Base-by-base conservation (phyloP, 2,329 filamentous ascomycete genomes). In the Sporothrix schenckii region DNA sequence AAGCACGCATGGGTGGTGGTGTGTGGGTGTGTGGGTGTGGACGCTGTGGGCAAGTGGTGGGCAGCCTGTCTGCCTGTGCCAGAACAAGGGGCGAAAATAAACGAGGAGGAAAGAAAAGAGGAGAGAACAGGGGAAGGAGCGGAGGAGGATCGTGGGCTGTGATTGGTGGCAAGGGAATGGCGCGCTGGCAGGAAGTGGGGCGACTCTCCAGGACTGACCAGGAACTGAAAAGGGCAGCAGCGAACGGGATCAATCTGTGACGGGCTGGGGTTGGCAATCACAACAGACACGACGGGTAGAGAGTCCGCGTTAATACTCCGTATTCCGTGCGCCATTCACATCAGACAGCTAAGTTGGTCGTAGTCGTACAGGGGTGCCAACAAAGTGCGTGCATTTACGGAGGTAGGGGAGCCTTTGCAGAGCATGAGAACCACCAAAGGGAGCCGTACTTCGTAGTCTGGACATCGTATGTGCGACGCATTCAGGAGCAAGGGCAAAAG, bases 101-200 rank as follows among this genome's bases (percentile, higher is more conserved):
- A 14, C 47, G 63, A 52, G 30, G 13, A 58, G 58, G 21, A 34
- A 54, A 14, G 66, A 49, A 39, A n/a, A 30, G n/a, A 21, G 34
- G 47, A 68, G 44, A 30, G 58, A 21, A 49, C 53, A 30, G 52
- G 47, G 68, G 56, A 53, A 61, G 44, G 56, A 50, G 47, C 68
- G 56, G 56, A 63, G 68, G n/a, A 50, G n/a, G 27, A 41, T 30
- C 3, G 30, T 6, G 56, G 7, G 27, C 44, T 3, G 56, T 69
- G 68, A 69, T 69, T 69, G 68, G 68, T 19, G 30, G 27, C 19
- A 34, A 30, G 49, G 49, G 41, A 21, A 24, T 49, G 66, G 54
- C 67, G 54, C 67, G 66, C 53, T 68, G 54, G 67, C 54, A 69
- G 47, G 27, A 69, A 58, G 44, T 58, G 54, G 54, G 24, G 39